A percentile compares a stretch with the other conserved stretches of the same genome.
Conservation (phyloP, 768 basidiomycete species). For the Russula olivacea region DNA sequence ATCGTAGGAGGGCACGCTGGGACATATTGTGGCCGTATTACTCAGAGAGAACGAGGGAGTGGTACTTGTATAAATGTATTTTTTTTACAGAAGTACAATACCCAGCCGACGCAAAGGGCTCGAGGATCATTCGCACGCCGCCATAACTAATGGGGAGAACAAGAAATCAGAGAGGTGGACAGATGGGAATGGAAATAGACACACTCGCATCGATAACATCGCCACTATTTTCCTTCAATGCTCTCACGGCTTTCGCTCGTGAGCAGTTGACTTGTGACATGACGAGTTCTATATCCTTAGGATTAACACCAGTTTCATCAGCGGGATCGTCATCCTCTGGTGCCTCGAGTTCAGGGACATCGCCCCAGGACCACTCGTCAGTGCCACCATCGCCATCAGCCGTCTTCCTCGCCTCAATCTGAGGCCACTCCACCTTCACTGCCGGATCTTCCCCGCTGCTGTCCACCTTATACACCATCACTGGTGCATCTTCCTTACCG, state of each 20-base stretch:
- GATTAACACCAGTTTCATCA: slow-evolving; percentile 84
- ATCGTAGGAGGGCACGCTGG: not conserved
- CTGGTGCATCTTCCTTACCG: no score
- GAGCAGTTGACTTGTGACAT: slow-evolving; percentile 88
- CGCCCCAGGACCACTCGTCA: no score
- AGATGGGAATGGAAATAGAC: slow-evolving; percentile 34
- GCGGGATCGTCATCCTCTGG: slow-evolving; percentile 75
- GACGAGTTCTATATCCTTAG: slow-evolving; percentile 93
- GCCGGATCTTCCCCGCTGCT: no score
- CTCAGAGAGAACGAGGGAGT: not conserved
- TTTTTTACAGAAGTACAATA: slow-evolving; percentile 26
- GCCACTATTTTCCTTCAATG: slow-evolving; percentile 84
- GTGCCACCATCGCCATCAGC: no score
- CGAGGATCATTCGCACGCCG: slow-evolving; percentile 76
- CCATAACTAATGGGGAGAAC: slow-evolving; percentile 59
- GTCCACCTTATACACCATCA: no score
- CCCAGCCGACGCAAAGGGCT: slow-evolving; percentile 31
- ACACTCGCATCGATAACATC: slow-evolving; percentile 95
- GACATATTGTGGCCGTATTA: slow-evolving; percentile 4
- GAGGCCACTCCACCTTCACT: no score
- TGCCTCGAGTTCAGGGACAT: slow-evolving; percentile 78
- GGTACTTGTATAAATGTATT: slow-evolving; percentile 17
- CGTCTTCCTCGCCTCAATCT: no score
- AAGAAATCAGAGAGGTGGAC: not conserved
- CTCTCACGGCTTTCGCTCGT: slow-evolving; percentile 86